A percentile compares a stretch with the other conserved stretches of the same genome.
Evolutionary conservation across 768 basidiomycete species (phyloP).

Genomic region (Leccinum disarticulatum): DNA sequence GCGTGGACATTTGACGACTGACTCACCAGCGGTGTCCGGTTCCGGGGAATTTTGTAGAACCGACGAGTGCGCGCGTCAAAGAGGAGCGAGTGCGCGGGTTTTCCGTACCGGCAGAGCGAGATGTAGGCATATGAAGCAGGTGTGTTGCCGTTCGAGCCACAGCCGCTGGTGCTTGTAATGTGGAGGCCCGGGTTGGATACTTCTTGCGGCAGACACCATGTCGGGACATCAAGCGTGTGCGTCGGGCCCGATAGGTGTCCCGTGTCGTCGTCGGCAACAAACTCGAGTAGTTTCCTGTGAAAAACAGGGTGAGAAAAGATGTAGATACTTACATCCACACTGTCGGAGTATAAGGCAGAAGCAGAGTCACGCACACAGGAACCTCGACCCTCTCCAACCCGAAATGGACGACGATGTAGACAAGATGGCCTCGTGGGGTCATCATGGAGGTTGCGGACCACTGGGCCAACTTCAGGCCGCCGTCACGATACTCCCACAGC

Average conservation of each 20-base stretch:
- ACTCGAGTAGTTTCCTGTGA: constrained; percentile 18
- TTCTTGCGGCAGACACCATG: constrained; percentile 7
- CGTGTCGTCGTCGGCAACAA: constrained; percentile 18
- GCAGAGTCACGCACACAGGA: constrained; percentile 13
- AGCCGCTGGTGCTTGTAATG: neutral
- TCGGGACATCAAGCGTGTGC: constrained; percentile 15
- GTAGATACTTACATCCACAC: no score
- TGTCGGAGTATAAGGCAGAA: neutral
- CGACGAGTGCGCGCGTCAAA: constrained; percentile 13
- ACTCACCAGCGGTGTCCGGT: constrained; percentile 12
- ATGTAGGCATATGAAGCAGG: constrained; percentile 14
- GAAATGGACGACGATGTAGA: constrained; percentile 16
- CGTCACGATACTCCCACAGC: constrained; percentile 16
- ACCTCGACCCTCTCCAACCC: constrained; percentile 1
- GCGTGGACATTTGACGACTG: no score
- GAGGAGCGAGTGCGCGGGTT: constrained; percentile 14
- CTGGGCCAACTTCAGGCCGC: neutral
- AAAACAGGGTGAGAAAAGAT: neutral
- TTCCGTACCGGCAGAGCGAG: constrained; percentile 8
- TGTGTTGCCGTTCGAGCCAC: neutral
- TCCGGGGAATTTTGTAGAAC: constrained; percentile 22
- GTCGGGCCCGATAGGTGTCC: constrained; percentile 8
- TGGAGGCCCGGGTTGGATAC: constrained; percentile 9
- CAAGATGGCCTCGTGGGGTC: constrained; percentile 8
- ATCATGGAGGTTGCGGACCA: constrained; percentile 15